Base-by-base conservation (phyloP, 176 grass and related monocot genomes). In the Musa schizocarpa region DNA sequence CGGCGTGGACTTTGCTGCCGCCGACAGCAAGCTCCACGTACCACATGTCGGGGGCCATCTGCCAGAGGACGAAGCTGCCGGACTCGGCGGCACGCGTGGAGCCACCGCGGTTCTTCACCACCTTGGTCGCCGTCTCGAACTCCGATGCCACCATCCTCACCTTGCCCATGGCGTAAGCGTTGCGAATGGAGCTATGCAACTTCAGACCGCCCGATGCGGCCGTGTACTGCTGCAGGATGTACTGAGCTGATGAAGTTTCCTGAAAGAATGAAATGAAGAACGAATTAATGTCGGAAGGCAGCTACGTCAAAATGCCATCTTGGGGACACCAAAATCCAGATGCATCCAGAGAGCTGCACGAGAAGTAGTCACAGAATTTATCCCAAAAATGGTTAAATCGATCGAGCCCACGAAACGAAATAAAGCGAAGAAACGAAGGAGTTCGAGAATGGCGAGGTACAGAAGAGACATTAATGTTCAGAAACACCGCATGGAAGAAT, bases 1-100 rank as follows among this genome's bases (percentile, higher is more conserved):
- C 96, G 26, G 88, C 91, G 69, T 88, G 88, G 53, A 99, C 87
- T 73, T 99, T 99, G 86, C 90, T 94, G 62, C 86, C 85, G 11
- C 95, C 90, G 67, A 99, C 83, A 69, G 95, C 95, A 64, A 99
- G 86, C 88, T 99, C 95, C 2, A 99, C 90, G 78, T 93, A 94
- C 95, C 95, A 99, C 91, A 94, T 99, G 81, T 87, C 82, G 73
- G 95, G 95, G 1, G 85, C 77, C 95, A 99, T 99, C 52, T 91
- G 83, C 91, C 90, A 99, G 9, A 99, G 91, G 75, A 99, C 90
- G 83, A 99, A 99, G 13, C 91, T 83, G 56, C 95, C 95, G 10
- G 88, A 87, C 81, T 99, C 90, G 9, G 82, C 80, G 64, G 91
- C 59, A n/a, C 82, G 80, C 48, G 88, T 84, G 8, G 64, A 74